Evolutionary conservation across 495 filamentous ascomycete species (phyloP), one percentile per base, ranked within the genome.

Genomic region (Penicillium desertorum): DNA sequence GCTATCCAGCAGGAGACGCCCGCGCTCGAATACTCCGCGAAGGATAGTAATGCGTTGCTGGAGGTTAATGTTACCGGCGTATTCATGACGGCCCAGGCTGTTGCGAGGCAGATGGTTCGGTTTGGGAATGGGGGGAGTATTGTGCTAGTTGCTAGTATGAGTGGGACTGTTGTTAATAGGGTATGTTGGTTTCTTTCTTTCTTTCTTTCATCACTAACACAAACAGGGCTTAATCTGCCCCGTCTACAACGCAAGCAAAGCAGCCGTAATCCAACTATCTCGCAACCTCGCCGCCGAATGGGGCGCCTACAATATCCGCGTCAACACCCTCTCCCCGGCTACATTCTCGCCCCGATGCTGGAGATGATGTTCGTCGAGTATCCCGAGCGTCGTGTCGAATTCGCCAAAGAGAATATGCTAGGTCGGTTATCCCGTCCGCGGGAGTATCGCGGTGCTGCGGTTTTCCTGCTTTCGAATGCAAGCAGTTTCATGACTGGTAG

Each of bases 61-160:
- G 81, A 43, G n/a, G 19, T 44, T 20, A 44, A 44, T 44, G 19
- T 44, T 0, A 23, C 42, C 0, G 42, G 42, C 3, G 42, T 44
- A 3, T 23, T 44, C 4, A 44, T 23, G 42, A 44, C 42, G 11
- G 42, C 19, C 2, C 42, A 44, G 19, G 42, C 42, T 5, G 42
- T 44, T 10, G 42, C 42, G 10, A 44, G 11, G 19, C 42, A 44
- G 20, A 44, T 44, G 42, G 23, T 44, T 44, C 42, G 42, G 4
- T 23, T 44, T 6, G 42, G 42, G 20, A 44, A 22, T 44, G 20
- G 20, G 11, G 87, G 88, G 0, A 88, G 84, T 60, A 81, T 92
- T 48, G 84, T 86, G 17, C 66, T 92, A 63, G 87, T 91, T 66
- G 89, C 84, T 7, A 86, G 83, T 43, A 92, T 92, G 88, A 87